Evolutionary conservation across 1,139 yeast species (phyloP), one percentile per base, ranked within the genome.

Genomic region (Zygoascus hellenicus): DNA sequence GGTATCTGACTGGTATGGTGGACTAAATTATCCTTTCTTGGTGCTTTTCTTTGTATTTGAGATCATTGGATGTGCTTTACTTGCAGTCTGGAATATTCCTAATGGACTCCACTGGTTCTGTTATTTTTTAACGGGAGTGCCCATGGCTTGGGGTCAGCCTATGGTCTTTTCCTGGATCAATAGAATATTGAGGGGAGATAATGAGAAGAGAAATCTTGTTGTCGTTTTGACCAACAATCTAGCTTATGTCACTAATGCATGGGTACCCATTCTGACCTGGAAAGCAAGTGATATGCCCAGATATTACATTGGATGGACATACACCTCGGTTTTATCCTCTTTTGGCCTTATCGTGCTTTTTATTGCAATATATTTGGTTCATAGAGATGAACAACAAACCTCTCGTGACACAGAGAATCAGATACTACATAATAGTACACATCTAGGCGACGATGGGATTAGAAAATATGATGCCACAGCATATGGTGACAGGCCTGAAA

Each of bases 241-340:
- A 47, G 70, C 74, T 1, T 72, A 71, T 52, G 48, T 54, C 3
- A 46, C 52, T 10, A 50, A 52, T 3, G 57, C 58, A 2, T 51
- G 51, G 48, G 57, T 56, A 15, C 44, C 57, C 3, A 54, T 57
- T 15, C 58, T 76, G 13, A 78, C 77, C 5, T 80, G 80, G 71
- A 71, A 72, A 52, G 71, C 80, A n/a, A 56, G 59, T n/a, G 76
- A 73, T 45, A 64, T 70, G 48, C 83, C 82, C 0, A 50, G 55
- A 31, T 78, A 76, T 60, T 64, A 58, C 49, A 64, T 69, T 46
- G 83, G 83, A 0, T 77, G 75, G 55, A 66, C 71, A 1, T 78
- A 76, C 54, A 77, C 76, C 7, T 75, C 80, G 0, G 64, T 68
- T 43, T 64, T 78, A 43, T 51, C 71, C 3, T 48, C 68, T 0